A percentile compares a stretch with the other conserved stretches of the same genome.
These are phyloP conservation scores for Rhynchosporium graminicola DNA, from an alignment of 2,329 filamentous ascomycete genomes.

Conservation along the genomic window DNA sequence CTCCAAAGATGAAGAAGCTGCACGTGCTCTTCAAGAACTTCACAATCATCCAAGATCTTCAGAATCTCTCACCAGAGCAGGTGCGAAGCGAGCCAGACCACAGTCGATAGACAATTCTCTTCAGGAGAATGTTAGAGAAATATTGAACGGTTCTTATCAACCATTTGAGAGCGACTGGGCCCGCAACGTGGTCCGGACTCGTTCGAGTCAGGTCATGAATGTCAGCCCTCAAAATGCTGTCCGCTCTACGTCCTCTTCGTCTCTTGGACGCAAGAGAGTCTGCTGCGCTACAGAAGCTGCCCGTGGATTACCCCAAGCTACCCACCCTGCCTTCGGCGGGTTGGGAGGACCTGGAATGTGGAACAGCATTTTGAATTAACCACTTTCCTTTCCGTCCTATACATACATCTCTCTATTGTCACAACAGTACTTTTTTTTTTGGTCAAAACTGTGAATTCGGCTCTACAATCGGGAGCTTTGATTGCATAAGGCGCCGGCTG, in stretches of 20 bases:
- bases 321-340: constrained; percentile 53
- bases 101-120: constrained; percentile 59
- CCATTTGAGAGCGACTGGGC: constrained; percentile 32
- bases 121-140: constrained; percentile 67
- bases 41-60: constrained; percentile 53
- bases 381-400: constrained; percentile 43
- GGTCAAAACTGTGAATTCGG: constrained; percentile 18
- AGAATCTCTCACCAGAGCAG: constrained; percentile 42
- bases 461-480: constrained; percentile 14
- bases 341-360: constrained; percentile 65
- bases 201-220: constrained; percentile 42
- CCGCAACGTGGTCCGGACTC: constrained; percentile 36
- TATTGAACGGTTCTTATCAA: constrained; percentile 49
- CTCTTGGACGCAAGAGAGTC: constrained; percentile 59
- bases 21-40: constrained; percentile 60
- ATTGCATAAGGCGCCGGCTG: constrained; percentile 6
- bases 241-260: constrained; percentile 47
- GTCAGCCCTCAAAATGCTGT: constrained; percentile 45
- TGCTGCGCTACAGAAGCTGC: constrained; percentile 65
- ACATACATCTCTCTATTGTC: constrained; percentile 28
- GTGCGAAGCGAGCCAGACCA: constrained; percentile 61
- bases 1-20: constrained; percentile 51
- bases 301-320: constrained; percentile 48
- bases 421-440: constrained; percentile 26
- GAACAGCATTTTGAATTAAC: constrained; percentile 59